Base-by-base conservation (phyloP, 345 rosid genomes). In the Carallia pectinifolia region DNA sequence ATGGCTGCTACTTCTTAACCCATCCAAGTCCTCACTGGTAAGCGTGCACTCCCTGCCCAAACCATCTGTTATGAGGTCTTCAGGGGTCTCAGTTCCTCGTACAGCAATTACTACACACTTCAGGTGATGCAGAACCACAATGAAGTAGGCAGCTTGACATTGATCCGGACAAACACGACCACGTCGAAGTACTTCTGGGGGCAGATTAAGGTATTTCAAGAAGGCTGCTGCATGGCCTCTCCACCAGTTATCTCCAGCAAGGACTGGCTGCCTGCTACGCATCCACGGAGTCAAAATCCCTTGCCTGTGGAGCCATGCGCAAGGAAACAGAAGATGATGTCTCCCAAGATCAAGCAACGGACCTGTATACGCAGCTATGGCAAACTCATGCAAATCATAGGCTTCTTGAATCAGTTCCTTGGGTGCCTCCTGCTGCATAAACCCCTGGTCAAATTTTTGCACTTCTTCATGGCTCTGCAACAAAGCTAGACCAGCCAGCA, bases 281-380 rank as follows among this genome's bases (percentile, higher is more conserved):
- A 85, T 80, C 95, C 97, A 91, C 5, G 97, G 96, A 67, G 86
- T 79, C 65, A 94, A 81, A 64, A 91, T 74, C 70, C 96, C 95
- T 81, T 89, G 98, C 74, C 97, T 89, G 72, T 87, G 71, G 67
- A 89, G 80, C 97, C 98, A 94, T 37, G 85, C 84, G 62, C 96
- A 94, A 36, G 93, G 86, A 80, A 94, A 94, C n/a, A 83, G 69
- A 18, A 88, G 73, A 67, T 88, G 86, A 59, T 91, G 88, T 79
- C 97, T 89, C 77, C 98, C 98, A 60, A 90, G 73, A 81, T 94
- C 97, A 60, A 91, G 97, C 68, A 94, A 71, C 36, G 96, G 97
- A 6, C 97, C 98, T 29, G 98, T 91, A 77, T 94, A 94, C 19
- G 97, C 96, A 72, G 96, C 98, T 83, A 89, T 97, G 80, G 98